Percentiles rank a stretch among this genome's conserved stretches.
phyloP scores from a whole-genome alignment of 2,329 filamentous ascomycete genomes.

The Thelonectria blattea region DNA sequence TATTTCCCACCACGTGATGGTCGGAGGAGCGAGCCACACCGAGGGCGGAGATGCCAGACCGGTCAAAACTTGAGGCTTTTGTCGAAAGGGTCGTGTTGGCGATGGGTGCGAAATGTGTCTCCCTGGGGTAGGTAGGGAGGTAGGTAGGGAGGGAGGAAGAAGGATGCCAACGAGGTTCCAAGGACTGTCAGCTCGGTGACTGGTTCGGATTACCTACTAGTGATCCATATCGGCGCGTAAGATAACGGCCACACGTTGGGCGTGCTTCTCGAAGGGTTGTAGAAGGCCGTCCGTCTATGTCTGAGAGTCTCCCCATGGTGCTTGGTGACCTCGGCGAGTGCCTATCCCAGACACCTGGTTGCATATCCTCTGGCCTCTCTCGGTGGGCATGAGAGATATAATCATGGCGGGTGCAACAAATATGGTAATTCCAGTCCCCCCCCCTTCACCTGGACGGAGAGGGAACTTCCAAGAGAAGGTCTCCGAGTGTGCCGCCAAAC shows the following conservation, averaged over 20 bases:
- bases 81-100: neutral
- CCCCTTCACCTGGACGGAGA: neutral
- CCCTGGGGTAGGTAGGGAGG: neutral
- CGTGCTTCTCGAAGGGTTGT: neutral
- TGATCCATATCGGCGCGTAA: neutral
- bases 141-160: too few species aligned
- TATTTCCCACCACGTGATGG: neutral
- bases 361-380: neutral
- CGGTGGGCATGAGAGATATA: constrained; percentile 2
- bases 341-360: neutral
- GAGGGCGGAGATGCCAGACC: neutral
- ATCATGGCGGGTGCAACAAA: neutral
- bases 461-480: neutral
- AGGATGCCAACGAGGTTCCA: neutral
- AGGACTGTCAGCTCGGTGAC: neutral
- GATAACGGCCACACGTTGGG: neutral
- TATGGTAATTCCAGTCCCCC: neutral
- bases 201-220: neutral
- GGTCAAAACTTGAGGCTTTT: neutral
- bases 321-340: neutral
- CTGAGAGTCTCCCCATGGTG: neutral
- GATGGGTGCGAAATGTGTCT: neutral
- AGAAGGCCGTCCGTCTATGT: neutral
- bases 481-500: neutral
- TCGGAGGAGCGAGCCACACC: neutral